Conservation (phyloP, 441 rosid species). For the Cnidoscolus chayamansa region DNA sequence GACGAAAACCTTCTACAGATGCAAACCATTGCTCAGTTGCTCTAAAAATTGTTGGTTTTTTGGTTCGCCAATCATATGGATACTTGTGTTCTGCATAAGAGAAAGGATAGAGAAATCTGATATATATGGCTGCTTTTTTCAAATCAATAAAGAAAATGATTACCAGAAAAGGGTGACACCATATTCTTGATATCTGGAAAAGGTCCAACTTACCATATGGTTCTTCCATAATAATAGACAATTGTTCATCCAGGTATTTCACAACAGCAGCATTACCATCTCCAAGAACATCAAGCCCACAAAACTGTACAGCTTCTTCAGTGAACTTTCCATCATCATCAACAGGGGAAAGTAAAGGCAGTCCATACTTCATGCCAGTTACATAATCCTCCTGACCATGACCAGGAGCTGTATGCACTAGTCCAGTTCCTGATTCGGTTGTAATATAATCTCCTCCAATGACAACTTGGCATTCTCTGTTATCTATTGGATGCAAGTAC, state of each 20-base stretch:
- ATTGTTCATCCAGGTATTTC: slow-evolving; percentile 64
- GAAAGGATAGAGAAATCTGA: slow-evolving; percentile 21
- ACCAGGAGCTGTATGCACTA: slow-evolving; percentile 99
- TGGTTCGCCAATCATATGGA: slow-evolving; percentile 98
- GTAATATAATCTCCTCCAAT: slow-evolving; percentile 96
- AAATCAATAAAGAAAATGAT: slow-evolving; percentile 5
- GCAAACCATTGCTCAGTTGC: slow-evolving; percentile 99
- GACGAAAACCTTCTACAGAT: slow-evolving; percentile 89
- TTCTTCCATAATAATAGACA: slow-evolving; percentile 84
- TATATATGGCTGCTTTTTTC: slow-evolving; percentile 14
- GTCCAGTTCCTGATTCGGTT: slow-evolving; percentile 96
- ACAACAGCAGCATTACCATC: slow-evolving; percentile 88
- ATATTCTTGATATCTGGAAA: neutral
- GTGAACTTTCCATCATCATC: slow-evolving; percentile 92
- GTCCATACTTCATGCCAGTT: slow-evolving; percentile 86
- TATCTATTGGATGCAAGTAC: slow-evolving; percentile 77
- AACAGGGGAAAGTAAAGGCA: slow-evolving; percentile 80
- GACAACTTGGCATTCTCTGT: slow-evolving; percentile 77
- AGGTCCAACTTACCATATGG: slow-evolving; percentile 58
- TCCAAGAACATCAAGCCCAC: slow-evolving; percentile 92
- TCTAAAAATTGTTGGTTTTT: slow-evolving; percentile 93
- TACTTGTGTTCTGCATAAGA: slow-evolving; percentile 73
- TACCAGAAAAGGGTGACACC: neutral
- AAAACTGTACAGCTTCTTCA: slow-evolving; percentile 81
- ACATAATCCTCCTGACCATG: slow-evolving; percentile 97